Conservation (phyloP, 139 green algal species). For the Coccomyxa sp. region DNA sequence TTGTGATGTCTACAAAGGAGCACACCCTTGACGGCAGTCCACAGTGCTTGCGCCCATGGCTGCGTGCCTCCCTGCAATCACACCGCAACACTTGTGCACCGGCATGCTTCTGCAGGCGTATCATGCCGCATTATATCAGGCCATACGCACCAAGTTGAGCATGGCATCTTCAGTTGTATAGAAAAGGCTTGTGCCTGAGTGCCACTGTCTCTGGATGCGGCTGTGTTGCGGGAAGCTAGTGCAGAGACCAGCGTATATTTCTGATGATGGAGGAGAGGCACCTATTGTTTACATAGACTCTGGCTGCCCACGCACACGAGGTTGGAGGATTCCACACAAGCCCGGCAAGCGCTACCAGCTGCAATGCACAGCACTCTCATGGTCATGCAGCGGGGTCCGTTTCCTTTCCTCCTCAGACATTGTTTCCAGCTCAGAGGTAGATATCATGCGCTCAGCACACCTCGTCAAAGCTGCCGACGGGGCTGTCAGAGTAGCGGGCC, state of each 20-base stretch:
- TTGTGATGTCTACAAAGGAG: conserved; percentile 34
- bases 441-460: conserved; percentile 22
- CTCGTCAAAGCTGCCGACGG: conserved; percentile 89
- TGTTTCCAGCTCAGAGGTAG: no score
- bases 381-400: no score
- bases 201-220: no score
- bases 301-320: conserved; percentile 90
- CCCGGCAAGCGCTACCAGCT: conserved; percentile 80
- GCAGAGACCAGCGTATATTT: no score
- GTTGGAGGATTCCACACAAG: conserved; percentile 93
- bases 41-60: conserved; percentile 69
- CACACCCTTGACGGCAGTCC: conserved; percentile 81
- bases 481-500: conserved; percentile 85
- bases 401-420: no score
- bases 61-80: conserved; percentile 49
- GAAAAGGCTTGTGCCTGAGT: no score
- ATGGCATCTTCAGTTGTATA: no score
- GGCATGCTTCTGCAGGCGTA: no score
- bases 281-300: conserved; percentile 86
- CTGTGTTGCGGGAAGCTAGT: no score
- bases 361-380: background rate
- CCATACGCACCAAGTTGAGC: no score
- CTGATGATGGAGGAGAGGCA: no score
- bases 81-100: background rate
- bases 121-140: no score